phyloP scores from a whole-genome alignment of 768 basidiomycete species.

The Boletus reticuloceps region DNA sequence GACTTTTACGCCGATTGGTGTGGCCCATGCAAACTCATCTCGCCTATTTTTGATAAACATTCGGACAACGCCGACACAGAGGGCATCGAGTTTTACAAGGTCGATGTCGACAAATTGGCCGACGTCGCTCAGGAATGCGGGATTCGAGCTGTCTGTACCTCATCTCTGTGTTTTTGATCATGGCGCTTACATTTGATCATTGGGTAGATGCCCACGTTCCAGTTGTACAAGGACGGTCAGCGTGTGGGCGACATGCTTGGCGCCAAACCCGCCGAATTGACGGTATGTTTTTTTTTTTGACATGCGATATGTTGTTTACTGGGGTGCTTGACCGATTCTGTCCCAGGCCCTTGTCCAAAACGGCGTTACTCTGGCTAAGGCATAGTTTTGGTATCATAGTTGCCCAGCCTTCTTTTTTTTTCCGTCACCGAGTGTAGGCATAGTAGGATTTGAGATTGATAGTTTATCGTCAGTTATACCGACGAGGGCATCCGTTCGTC shows the following conservation, averaged over 20 bases:
- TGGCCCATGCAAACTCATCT: constrained; percentile 16
- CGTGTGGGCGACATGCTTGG: background rate
- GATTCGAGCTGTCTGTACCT: constrained; percentile 50
- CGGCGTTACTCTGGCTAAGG: fast-evolving
- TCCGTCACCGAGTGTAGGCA: background rate
- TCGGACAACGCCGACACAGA: constrained; percentile 3
- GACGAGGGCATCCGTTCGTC: background rate
- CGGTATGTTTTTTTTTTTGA: background rate
- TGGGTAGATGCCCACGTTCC: constrained; percentile 23
- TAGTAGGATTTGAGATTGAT: background rate
- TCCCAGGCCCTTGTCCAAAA: background rate
- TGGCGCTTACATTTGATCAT: background rate
- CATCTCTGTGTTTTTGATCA: background rate
- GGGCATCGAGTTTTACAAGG: constrained; percentile 61
- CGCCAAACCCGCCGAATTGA: background rate
- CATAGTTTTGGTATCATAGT: no score
- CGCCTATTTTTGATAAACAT: constrained; percentile 10
- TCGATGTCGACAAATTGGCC: constrained; percentile 59
- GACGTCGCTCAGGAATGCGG: constrained; percentile 50
- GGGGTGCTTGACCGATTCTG: background rate
- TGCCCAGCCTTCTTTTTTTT: no score
- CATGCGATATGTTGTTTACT: background rate
- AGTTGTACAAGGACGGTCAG: background rate
- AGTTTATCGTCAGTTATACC: background rate
- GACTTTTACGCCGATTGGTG: constrained; percentile 24